Conservation (phyloP, 331 rosid species). For the Malus hybrid region DNA sequence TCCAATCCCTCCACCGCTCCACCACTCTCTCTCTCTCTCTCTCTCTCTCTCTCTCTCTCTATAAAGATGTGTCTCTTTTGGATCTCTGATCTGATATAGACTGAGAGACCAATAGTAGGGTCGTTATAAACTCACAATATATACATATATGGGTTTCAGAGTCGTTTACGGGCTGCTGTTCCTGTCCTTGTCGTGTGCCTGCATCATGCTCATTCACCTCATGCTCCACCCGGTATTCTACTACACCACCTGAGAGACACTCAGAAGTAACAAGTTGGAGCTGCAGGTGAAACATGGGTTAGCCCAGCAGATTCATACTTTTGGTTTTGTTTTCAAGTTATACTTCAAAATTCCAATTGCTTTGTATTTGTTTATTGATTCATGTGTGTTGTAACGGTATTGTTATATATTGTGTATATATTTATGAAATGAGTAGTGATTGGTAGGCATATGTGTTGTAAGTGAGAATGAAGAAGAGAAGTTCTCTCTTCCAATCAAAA, state of each 20-base stretch:
- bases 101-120: background rate
- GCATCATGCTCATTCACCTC: slow-evolving; percentile 37
- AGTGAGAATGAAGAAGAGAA: too few species aligned
- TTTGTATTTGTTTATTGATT: background rate
- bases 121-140: too few species aligned
- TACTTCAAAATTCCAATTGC: background rate
- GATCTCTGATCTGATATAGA: background rate
- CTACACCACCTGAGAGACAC: slow-evolving; percentile 18
- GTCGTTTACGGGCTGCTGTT: slow-evolving; percentile 40
- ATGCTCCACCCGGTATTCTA: slow-evolving; percentile 38
- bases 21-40: background rate
- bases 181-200: slow-evolving; percentile 29
- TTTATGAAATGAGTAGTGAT: background rate
- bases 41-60: background rate
- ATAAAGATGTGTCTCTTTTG: background rate
- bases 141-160: slow-evolving; percentile 20
- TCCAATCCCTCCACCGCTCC: background rate
- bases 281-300: slow-evolving; percentile 7
- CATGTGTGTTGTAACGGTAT: background rate
- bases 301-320: background rate
- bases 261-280: too few species aligned
- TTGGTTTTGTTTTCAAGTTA: background rate
- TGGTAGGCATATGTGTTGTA: too few species aligned
- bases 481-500: too few species aligned
- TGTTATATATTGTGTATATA: background rate